These are phyloP conservation scores for Rhodotorula sphaerocarpa DNA, from an alignment of 768 basidiomycete species.

Conservation along the genomic window DNA sequence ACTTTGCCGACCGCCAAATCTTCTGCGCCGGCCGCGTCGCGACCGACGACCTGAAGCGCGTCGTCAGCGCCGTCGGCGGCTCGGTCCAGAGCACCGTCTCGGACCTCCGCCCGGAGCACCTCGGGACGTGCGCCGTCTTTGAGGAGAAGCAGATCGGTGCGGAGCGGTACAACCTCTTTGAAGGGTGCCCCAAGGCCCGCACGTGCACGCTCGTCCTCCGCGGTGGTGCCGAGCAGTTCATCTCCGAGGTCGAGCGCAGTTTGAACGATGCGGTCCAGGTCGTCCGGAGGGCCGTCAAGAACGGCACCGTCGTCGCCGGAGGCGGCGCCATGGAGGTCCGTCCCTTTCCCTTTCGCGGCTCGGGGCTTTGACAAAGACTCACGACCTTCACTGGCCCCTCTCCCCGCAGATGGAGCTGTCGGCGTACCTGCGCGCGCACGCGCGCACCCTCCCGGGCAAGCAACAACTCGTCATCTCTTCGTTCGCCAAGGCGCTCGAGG, in stretches of 20 bases:
- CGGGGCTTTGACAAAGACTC: background rate
- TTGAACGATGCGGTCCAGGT: slow-evolving; percentile 99
- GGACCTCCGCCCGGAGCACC: slow-evolving; percentile 73
- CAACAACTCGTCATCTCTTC: slow-evolving; percentile 87
- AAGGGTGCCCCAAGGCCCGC: slow-evolving; percentile 84
- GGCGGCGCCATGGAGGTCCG: slow-evolving; percentile 91
- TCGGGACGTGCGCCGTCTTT: slow-evolving; percentile 86
- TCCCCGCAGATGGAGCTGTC: slow-evolving; percentile 81
- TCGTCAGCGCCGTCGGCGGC: slow-evolving; percentile 92
- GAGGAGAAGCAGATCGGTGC: slow-evolving; percentile 94
- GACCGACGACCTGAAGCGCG: slow-evolving; percentile 79
- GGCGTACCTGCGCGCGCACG: slow-evolving; percentile 81
- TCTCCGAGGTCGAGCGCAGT: slow-evolving; percentile 94
- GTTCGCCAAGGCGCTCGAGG: slow-evolving; percentile 92
- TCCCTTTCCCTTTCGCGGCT: background rate
- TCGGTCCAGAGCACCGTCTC: slow-evolving; percentile 90
- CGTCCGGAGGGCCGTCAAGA: slow-evolving; percentile 93
- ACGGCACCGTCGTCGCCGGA: slow-evolving; percentile 92
- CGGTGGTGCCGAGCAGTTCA: slow-evolving; percentile 97
- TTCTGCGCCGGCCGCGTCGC: slow-evolving; percentile 97
- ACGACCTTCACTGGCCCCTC: background rate
- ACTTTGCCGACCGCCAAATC: slow-evolving; percentile 97
- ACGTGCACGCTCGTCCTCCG: slow-evolving; percentile 90
- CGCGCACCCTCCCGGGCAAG: slow-evolving; percentile 88
- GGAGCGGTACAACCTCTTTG: slow-evolving; percentile 91